phyloP scores from a whole-genome alignment of 2,329 filamentous ascomycete species.

The Ophiobolus disseminans region DNA sequence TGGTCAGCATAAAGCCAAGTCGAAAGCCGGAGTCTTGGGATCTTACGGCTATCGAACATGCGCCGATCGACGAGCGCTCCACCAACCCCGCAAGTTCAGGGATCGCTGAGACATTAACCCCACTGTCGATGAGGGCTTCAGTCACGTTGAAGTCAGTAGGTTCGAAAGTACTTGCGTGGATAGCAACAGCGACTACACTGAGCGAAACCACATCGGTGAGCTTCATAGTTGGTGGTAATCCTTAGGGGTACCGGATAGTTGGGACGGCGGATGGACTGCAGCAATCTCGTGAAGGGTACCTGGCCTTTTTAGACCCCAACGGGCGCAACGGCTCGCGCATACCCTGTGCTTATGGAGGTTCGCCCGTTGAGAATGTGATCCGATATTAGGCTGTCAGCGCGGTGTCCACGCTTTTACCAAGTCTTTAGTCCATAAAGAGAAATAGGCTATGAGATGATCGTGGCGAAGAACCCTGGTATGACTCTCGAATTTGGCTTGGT shows the following conservation, averaged over 20 bases:
- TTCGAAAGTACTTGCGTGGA: constrained; percentile 21
- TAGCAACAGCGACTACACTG: constrained; percentile 1
- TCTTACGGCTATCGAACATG: constrained; percentile 30
- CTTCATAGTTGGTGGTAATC: constrained; percentile 10
- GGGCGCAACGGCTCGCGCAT: no score
- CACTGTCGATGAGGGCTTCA: constrained; percentile 27
- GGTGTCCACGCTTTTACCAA: no score
- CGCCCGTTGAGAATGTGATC: no score
- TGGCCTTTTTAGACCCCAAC: no score
- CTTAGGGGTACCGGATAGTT: constrained; percentile 23
- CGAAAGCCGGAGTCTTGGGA: not conserved
- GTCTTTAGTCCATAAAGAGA: no score
- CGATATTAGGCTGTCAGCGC: no score
- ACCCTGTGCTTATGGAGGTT: no score
- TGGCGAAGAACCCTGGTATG: no score
- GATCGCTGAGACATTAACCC: constrained; percentile 22
- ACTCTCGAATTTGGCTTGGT: no score
- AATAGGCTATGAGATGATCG: no score
- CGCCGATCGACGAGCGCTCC: constrained; percentile 1
- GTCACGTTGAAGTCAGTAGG: constrained; percentile 24
- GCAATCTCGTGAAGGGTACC: no score
- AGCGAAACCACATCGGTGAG: not conserved
- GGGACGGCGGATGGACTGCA: no score
- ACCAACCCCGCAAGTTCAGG: constrained; percentile 11
- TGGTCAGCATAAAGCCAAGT: not conserved